Base-by-base conservation (phyloP, 1,139 yeast species). In the Wickerhamomyces sp. region DNA sequence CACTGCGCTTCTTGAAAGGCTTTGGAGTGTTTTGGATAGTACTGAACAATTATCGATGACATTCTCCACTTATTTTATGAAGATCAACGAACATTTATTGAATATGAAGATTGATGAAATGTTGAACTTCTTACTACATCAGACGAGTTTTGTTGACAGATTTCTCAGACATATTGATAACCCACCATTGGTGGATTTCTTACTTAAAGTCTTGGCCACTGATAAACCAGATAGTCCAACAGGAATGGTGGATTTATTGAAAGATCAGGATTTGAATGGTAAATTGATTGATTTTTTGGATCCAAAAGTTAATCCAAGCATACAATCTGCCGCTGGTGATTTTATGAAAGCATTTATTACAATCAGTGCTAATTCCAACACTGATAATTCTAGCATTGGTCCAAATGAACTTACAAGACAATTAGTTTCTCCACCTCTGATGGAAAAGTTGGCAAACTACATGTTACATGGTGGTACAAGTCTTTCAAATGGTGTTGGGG, bases 331-430 rank as follows among this genome's bases (percentile, higher is more conserved):
- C 0, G 95, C 95, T 1, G 94, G 96, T 12, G 99, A 91, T 55
- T 91, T 91, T 52, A 66, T 91, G 38, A 93, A 91, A 55, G 97
- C 97, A 0, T 77, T 91, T 54, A 84, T 91, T 21, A 84, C 96
- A 2, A 86, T 93, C 26, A 86, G 96, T 22, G 95, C 94, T 40
- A 91, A 91, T 55, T 83, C 93, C 22, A 85, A 89, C 47, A 68
- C 72, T 39, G 81, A 75, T 44, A 85, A 82, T 50, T 83, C 95
- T 14, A 85, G 95, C 5, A 88, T 91, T 47, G 98, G 99, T 1
- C 97, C 98, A 8, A 91, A 91, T 58, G 97, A 91, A 58, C 69
- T 91, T 34, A 87, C 96, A 5, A 70, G 99, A 45, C 91, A 91
- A 57, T 70, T 91, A 36, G 96, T 89, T 10, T 75, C 85, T 34